Percentiles rank a stretch among this genome's conserved stretches.
phyloP scores from a whole-genome alignment of 1,284 basidiomycete genomes.

The Fomitiporia mediterranea region DNA sequence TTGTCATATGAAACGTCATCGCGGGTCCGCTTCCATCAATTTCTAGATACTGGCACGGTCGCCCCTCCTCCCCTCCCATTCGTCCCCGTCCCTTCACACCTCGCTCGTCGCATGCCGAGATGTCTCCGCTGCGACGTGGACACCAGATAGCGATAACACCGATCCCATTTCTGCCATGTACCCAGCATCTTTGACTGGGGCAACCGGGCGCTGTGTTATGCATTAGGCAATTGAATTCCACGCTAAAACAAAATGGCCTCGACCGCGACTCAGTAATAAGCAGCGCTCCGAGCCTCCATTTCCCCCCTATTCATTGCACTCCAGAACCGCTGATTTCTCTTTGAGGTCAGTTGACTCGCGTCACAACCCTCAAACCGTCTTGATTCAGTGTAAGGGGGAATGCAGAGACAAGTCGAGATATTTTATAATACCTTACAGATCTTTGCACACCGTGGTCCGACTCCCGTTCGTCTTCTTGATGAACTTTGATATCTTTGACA shows the following conservation, averaged over 20 bases:
- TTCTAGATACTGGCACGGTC: slow-evolving; percentile 1
- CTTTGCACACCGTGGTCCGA: not conserved
- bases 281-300: not conserved
- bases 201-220: not conserved
- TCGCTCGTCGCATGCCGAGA: not conserved
- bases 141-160: not conserved
- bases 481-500: slow-evolving; percentile 4
- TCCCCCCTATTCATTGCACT: not conserved
- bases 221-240: not conserved
- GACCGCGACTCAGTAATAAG: no score
- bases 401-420: not conserved
- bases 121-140: slow-evolving; percentile 8
- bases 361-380: not conserved
- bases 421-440: not conserved
- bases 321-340: not conserved
- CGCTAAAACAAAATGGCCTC: no score
- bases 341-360: not conserved
- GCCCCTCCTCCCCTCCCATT: not conserved
- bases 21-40: not conserved
- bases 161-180: not conserved
- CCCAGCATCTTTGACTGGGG: not conserved
- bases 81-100: not conserved
- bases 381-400: no score
- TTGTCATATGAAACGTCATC: slow-evolving; percentile 14
- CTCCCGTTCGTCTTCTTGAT: not conserved